Evolutionary conservation across 2,329 filamentous ascomycete species (phyloP).

Genomic region (Cladosporium sp.): DNA sequence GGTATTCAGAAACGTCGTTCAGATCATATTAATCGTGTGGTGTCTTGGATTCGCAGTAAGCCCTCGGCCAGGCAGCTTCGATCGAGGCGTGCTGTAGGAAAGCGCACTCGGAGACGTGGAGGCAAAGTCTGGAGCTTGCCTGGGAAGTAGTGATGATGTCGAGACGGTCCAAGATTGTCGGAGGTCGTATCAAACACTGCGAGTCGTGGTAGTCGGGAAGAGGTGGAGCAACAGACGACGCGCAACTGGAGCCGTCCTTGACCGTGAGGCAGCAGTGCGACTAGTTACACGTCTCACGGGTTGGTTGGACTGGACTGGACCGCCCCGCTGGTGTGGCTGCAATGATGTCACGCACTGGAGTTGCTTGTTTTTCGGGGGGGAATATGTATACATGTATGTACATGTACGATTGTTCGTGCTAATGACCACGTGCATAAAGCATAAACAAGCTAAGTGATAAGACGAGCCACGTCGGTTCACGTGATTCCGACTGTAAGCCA

Average conservation of each 20-base stretch:
- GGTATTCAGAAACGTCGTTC: conserved; percentile 1
- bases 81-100: not conserved
- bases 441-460: not conserved
- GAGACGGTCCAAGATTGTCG: not conserved
- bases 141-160: not conserved
- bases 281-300: not conserved
- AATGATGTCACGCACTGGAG: conserved; percentile 14
- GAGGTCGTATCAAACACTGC: not conserved
- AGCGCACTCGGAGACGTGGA: not conserved
- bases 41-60: not conserved
- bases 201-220: not conserved
- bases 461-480: not conserved
- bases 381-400: not conserved
- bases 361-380: not conserved
- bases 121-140: not conserved
- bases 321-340: conserved; percentile 12
- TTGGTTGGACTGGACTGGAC: not conserved
- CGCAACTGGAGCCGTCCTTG: conserved; percentile 4
- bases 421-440: not conserved
- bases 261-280: not conserved
- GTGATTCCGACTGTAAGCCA: not conserved
- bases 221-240: not conserved
- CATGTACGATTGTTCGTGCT: not conserved
- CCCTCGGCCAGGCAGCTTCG: conserved; percentile 15
- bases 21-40: conserved; percentile 18